A percentile compares a stretch with the other conserved stretches of the same genome.
Evolutionary conservation across 1,284 basidiomycete genomes (phyloP).

Genomic region (Fomitopsis palustris): DNA sequence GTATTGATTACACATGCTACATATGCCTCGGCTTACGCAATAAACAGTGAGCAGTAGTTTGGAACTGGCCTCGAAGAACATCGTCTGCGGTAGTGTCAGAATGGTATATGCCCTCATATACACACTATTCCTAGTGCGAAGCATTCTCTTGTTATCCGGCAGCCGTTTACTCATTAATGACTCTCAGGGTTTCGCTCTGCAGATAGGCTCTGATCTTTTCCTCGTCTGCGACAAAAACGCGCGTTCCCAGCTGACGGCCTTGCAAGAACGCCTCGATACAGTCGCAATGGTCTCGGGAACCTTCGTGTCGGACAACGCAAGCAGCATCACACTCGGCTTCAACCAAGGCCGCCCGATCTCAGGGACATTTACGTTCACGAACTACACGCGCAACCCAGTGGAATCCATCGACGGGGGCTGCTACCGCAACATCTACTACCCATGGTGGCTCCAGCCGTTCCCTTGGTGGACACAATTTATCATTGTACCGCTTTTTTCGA

Average conservation of each 20-base stretch:
- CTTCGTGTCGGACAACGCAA: conserved; percentile 65
- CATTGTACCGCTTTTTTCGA: conserved; percentile 81
- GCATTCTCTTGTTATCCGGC: background rate
- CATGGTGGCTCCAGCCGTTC: conserved; percentile 80
- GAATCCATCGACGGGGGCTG: conserved; percentile 62
- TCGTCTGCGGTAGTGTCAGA: conserved; percentile 83
- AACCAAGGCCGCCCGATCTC: conserved; percentile 44
- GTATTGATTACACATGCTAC: conserved; percentile 28
- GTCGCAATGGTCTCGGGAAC: conserved; percentile 58
- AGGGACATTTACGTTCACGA: conserved; percentile 77
- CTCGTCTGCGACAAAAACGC: conserved; percentile 69
- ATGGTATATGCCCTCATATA: conserved; percentile 91
- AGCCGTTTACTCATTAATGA: background rate
- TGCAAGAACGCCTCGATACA: conserved; percentile 47
- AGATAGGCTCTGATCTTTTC: conserved; percentile 85
- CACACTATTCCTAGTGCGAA: conserved; percentile 65
- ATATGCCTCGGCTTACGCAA: background rate
- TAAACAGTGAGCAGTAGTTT: conserved; percentile 78
- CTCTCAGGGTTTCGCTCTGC: conserved; percentile 71
- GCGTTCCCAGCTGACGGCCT: conserved; percentile 47
- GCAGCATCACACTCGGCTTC: conserved; percentile 26
- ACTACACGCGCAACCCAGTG: conserved; percentile 39
- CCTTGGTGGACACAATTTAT: conserved; percentile 74
- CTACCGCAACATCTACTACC: conserved; percentile 56
- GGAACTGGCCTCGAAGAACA: conserved; percentile 86